Evolutionary conservation across 2,329 filamentous ascomycete species (phyloP), one percentile per base, ranked within the genome.

Genomic region (Rhynchosporium graminicola): DNA sequence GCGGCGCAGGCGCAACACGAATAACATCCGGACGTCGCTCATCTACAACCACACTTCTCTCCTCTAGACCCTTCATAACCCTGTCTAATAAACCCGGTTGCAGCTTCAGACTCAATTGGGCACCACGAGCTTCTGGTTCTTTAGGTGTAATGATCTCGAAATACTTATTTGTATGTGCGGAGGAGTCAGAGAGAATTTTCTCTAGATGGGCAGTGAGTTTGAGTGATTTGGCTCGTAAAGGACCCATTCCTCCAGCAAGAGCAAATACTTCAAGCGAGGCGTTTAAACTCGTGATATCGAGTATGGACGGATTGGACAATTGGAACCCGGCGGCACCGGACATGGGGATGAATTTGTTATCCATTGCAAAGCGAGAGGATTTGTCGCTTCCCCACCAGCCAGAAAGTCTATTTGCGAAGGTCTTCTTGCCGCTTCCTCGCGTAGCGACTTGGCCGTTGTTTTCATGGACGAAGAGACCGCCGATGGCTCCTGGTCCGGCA

Each of bases 301-400:
- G 77, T 15, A 89, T 86, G 36, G 84, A 88, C 0, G 90, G 89
- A 70, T 94, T 94, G 48, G 86, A 89, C 43, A 93, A 76, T 73
- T 93, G 90, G 73, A 88, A 94, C 3, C 90, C 90, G 9, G 85
- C 87, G 0, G 90, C 90, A 26, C 90, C 90, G 2, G 83, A 78
- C 55, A 89, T 89, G 3, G 90, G 89, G 12, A 84, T 77, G 73
- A 92, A 92, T 74, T 81, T 73, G 56, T 88, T 92, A n/a, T 85
- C 83, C 90, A 93, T 93, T n/a, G 79, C 78, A 74, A 94, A 93
- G 2, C 90, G 80, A 36, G 81, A 85, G 48, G 75, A 74, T 71
- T 90, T 91, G 74, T 89, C 85, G 62, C 86, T 88, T 33, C 90
- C 90, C 89, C 90, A 94, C 90, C 90, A 94, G 10, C 90, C 90